Conservation (phyloP, 805 yeast genomes). For the Metschnikowia arizonensis region DNA sequence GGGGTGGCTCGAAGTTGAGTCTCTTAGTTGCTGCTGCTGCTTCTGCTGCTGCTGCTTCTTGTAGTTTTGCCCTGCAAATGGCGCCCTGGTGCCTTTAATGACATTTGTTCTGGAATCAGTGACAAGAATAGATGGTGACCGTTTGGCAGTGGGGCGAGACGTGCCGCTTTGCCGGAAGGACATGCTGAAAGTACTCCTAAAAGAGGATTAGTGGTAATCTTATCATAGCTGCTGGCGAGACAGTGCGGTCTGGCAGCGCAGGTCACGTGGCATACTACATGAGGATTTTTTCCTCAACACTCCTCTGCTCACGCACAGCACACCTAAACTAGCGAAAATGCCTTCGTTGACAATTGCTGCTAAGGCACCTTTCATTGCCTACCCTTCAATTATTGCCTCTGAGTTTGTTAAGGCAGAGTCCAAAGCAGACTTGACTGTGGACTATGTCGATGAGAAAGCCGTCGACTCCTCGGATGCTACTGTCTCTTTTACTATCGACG, state of each 20-base stretch:
- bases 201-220: not conserved
- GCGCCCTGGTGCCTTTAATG: slow-evolving; percentile 57
- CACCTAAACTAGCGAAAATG: slow-evolving; percentile 21
- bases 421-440: slow-evolving; percentile 52
- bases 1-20: slow-evolving; percentile 4
- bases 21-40: slow-evolving; percentile 18
- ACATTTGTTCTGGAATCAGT: slow-evolving; percentile 73
- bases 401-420: slow-evolving; percentile 56
- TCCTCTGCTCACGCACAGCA: not conserved
- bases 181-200: slow-evolving; percentile 8
- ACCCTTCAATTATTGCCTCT: slow-evolving; percentile 73
- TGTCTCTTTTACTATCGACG: slow-evolving; percentile 44
- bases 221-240: not conserved
- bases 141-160: slow-evolving; percentile 60
- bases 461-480: slow-evolving; percentile 45
- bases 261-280: slow-evolving; percentile 5
- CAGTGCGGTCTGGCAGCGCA: not conserved
- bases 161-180: slow-evolving; percentile 13
- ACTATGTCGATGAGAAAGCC: slow-evolving; percentile 66
- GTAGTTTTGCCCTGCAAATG: slow-evolving; percentile 67
- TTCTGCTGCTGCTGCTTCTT: slow-evolving; percentile 35
- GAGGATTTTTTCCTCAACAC: slow-evolving; percentile 4
- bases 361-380: slow-evolving; percentile 81
- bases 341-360: slow-evolving; percentile 67
- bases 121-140: slow-evolving; percentile 91